Base-by-base conservation (phyloP, 768 basidiomycete genomes). In the Mycena amicta region DNA sequence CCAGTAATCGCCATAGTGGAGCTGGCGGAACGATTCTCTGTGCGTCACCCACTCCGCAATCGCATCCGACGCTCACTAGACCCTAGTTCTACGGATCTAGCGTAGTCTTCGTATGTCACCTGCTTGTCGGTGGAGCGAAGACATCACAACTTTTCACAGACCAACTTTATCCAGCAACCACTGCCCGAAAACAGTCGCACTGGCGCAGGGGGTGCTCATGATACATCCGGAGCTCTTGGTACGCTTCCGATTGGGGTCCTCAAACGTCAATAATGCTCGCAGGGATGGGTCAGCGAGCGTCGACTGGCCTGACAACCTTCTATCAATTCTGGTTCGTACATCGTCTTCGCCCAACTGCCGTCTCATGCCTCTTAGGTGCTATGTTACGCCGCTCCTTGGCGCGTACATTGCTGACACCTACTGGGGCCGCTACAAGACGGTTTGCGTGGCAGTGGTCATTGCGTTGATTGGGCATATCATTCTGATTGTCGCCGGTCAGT, bases 21-120 rank as follows among this genome's bases (percentile, higher is more conserved):
- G 68, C 71, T 89, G 40, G 87, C 86, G 3, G 90, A 91, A 67
- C 84, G 89, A 15, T 91, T 91, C 72, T 90, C 89, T 39, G 83
- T 85, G 61, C 49, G 78, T 68, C n/a, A 20, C 18, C 50, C n/a
- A n/a, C n/a, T n/a, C n/a, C n/a, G 13, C 43, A 3, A 18, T 39
- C 11, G 53, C 41, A 3, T 45, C 37, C 12, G 27, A 16, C 52
- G 3, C n/a, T 27, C 39, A 40, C 31, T 18, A 2, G 3, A 26
- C 28, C 26, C 27, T 28, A 49, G 47, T 49, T 49, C 47, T 49
- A 49, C 26, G 47, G 47, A 28, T 49, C 25, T 23, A 26, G 25
- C 26, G 47, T 49, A 4, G 47, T 49, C 26, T 49, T 49, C 26
- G 47, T 26, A 29, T 26, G 46, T 45, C 27, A 27, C 12, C 37